phyloP scores from a whole-genome alignment of 805 yeast species.

The Candida germanica region DNA sequence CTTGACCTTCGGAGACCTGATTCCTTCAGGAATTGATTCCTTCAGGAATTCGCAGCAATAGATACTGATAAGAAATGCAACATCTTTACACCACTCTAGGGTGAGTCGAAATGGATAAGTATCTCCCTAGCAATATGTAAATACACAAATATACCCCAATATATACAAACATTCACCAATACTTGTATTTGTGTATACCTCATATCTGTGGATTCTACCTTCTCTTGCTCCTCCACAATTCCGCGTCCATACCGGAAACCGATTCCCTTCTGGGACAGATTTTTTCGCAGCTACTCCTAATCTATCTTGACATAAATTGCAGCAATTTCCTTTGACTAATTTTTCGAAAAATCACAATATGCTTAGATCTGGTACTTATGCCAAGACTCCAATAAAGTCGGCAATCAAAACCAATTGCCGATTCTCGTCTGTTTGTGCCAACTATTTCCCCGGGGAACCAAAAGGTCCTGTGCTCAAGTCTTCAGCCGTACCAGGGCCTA shows the following conservation, averaged over 20 bases:
- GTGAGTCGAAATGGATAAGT: too few species aligned
- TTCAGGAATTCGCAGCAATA: too few species aligned
- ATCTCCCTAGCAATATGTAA: too few species aligned
- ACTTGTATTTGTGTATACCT: too few species aligned
- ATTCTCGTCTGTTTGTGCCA: constrained; percentile 5
- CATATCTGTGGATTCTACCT: not conserved
- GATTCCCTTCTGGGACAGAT: constrained; percentile 8
- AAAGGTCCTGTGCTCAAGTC: constrained; percentile 27
- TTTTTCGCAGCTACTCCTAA: not conserved
- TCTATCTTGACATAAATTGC: not conserved
- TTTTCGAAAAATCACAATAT: not conserved
- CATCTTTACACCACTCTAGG: too few species aligned
- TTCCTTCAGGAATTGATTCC: too few species aligned
- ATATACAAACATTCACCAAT: too few species aligned
- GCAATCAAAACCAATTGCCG: not conserved
- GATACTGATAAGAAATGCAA: too few species aligned
- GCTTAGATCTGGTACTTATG: not conserved
- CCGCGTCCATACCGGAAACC: constrained; percentile 7
- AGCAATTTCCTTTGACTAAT: not conserved
- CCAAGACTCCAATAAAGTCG: not conserved
- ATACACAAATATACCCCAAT: too few species aligned
- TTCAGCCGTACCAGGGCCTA: constrained; percentile 38
- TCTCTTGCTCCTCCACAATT: not conserved
- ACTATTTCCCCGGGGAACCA: constrained; percentile 39
- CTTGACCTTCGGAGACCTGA: too few species aligned